Evolutionary conservation across 2,329 filamentous ascomycete species (phyloP), one percentile per base, ranked within the genome.

Genomic region (Incumbomyces delicatus): DNA sequence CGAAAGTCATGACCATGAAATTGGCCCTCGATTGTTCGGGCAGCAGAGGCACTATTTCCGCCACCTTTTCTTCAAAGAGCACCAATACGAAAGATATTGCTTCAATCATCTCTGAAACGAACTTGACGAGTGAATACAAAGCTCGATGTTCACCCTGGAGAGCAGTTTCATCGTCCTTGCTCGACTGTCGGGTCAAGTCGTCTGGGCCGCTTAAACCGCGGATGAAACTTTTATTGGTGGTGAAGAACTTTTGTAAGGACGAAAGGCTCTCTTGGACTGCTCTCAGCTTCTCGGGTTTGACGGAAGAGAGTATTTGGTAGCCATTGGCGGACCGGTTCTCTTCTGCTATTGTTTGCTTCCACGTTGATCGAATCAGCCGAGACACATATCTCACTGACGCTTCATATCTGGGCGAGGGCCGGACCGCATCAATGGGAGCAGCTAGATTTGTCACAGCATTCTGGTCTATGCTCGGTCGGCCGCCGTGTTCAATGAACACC

Each of bases 21-120:
- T 80, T 77, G 53, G 81, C 74, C 50, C 83, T 82, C 1, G 82
- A 76, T 0, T 74, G 67, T 2, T 85, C 83, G 6, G 88, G 80
- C 4, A 98, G 72, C 3, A 85, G 75, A 4, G 80, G 71, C 54
- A 89, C 82, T 39, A 96, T 95, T 51, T 98, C 90, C 36, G 87
- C 80, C 3, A 95, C 81, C 10, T 85, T 81, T 71, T 98, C 90
- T 54, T 96, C 90, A 51, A 96, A 96, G 1, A 98, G 74, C 61
- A 95, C 92, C 17, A 90, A 75, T 3, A 95, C 87, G 58, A 98
- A 98, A 0, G 90, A 94, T 43, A 98, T 95, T 3, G 92, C 92
- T 63, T 98, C 92, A 6, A 92, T 89, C 33, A 95, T 92, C 63
- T 87, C 87, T 46, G 83, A 82, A 64, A 95, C 87, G 18, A 98